Base-by-base conservation (phyloP, 2,329 filamentous ascomycete species). In the Aspergillus sp. region DNA sequence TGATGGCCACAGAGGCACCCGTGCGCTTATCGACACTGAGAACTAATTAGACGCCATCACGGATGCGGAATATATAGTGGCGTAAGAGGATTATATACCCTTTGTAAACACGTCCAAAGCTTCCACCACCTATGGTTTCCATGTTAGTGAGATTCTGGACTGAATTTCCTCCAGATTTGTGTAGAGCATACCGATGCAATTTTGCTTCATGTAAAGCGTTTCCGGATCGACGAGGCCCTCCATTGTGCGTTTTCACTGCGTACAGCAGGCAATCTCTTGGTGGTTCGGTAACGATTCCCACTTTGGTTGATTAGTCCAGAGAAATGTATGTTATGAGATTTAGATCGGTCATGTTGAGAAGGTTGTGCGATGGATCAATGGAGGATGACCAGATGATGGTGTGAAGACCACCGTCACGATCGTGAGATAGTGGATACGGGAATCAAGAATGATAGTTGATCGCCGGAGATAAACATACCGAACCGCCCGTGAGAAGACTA, bases 21-120 rank as follows among this genome's bases (percentile, higher is more conserved):
- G 88, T 96, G 47, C 90, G 86, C 69, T 94, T 96, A 76, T 97
- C 93, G 60, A 97, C 90, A 54, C 89, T 94, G 36, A 29, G 23
- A 62, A 20, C 16, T 20, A 20, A 41, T 62, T 34, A 60, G 54
- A 23, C 41, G 4, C 38, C 17, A 10, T 6, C 5, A 9, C 29
- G n/a, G 29, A 21, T 21, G 45, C 14, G 43, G 50, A 32, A 16
- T 17, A 56, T 43, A 43, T 25, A 52, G 19, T 0, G n/a, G 21
- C 21, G 11, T 5, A 20, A 48, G 32, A 38, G 36, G 55, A 38
- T 11, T 36, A 69, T 77, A 55, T 80, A 92, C 89, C 94, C 94
- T 82, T 97, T 97, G 82, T 93, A 99, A 57, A 99, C 94, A 75
- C 95, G 96, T 68, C 94, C 94, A 77, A 99, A 99, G 74, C 93